These are phyloP conservation scores for Apiotrichum domesticum DNA, from an alignment of 1,284 basidiomycete genomes.

Conservation along the genomic window DNA sequence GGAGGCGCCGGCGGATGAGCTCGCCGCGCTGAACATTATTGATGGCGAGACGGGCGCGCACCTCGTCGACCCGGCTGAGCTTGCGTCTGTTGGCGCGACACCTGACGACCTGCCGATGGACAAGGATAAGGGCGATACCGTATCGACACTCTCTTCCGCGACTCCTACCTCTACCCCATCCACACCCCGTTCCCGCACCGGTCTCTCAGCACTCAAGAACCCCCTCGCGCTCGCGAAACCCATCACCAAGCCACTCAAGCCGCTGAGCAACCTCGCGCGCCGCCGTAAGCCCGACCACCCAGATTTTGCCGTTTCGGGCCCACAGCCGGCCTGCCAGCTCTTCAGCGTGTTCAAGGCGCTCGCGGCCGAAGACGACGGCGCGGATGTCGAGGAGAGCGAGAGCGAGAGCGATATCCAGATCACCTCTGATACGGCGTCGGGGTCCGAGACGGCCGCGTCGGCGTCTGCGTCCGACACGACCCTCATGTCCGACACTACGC, in stretches of 20 bases:
- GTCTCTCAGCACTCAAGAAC: background rate
- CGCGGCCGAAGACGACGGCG: constrained; percentile 22
- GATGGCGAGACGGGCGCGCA: background rate
- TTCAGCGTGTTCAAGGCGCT: constrained; percentile 39
- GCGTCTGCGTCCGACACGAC: background rate
- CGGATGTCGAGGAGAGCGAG: constrained; percentile 9
- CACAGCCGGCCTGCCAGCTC: constrained; percentile 25
- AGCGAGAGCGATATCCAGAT: background rate
- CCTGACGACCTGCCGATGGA: background rate
- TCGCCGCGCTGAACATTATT: background rate
- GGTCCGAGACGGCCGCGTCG: no score
- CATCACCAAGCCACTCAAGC: background rate
- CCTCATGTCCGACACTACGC: background rate
- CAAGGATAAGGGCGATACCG: no score
- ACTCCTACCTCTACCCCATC: background rate
- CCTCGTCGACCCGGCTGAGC: background rate
- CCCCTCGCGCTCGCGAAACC: background rate
- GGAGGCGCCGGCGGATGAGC: background rate
- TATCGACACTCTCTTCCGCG: background rate
- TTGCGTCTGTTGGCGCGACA: background rate
- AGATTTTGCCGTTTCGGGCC: background rate
- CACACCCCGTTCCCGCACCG: background rate
- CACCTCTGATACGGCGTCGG: no score
- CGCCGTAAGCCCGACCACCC: background rate
- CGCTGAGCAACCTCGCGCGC: background rate